Evolutionary conservation across 257 asterid genomes (phyloP), one percentile per base, ranked within the genome.

Genomic region (Penstemon eatonii): DNA sequence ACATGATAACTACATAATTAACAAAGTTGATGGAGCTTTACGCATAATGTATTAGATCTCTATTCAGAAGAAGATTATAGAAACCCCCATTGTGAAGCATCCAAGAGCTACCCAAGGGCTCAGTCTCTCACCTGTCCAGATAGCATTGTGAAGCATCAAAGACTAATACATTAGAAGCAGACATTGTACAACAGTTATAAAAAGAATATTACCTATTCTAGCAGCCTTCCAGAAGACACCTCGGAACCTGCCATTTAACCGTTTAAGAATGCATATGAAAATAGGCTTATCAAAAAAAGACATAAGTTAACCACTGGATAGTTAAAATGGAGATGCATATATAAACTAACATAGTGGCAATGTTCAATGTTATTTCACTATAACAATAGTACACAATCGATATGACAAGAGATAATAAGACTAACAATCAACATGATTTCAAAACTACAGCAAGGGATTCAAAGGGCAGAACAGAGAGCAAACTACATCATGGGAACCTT

Each of bases 41-140:
- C 64, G 0, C 38, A 64, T 56, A 40, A 61, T 13, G 42, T 9
- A 45, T 60, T 36, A 73, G n/a, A 75, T 71, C 56, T 44, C 66
- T 80, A 42, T 45, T 87, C 79, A 89, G 81, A 91, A 87, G 89
- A 91, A 91, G 73, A 89, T 86, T 69, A 88, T 85, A 10, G 95
- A 92, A 44, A 91, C 84, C 8, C 94, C 98, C 92, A 91, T 89
- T 33, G 81, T 70, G 64, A 91, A 79, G 89, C 98, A 87, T 60
- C 94, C 98, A 51, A 84, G 67, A 3, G 90, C 94, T 65, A 89
- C 91, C 94, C 96, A 91, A 69, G 98, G 98, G 82, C 98, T 89
- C 81, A 91, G 81, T 49, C 96, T 83, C 76, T 91, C 98, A 56
- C 96, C 94, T 91, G 86, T 80, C 38, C 59, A 63, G 39, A 56